Conservation (phyloP, 805 yeast genomes). For the Osmozyma mogii region DNA sequence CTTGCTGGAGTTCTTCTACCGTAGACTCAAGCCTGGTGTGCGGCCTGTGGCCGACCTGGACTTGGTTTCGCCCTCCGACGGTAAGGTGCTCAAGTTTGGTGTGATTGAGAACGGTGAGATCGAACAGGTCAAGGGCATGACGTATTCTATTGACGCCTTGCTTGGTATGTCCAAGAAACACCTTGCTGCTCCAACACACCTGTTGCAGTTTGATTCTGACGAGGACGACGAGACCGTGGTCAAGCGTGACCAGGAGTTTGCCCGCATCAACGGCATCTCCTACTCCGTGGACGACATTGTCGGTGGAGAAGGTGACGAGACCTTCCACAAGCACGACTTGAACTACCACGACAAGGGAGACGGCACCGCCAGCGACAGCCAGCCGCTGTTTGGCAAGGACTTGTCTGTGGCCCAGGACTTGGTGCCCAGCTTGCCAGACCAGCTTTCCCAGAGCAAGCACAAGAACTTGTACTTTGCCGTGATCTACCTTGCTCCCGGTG, state of each 20-base stretch:
- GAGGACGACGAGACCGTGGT: conserved; percentile 35
- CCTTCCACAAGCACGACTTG: conserved; percentile 39
- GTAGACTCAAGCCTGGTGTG: conserved; percentile 67
- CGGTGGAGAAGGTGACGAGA: conserved; percentile 42
- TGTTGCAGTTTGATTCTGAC: conserved; percentile 37
- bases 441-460: conserved; percentile 25
- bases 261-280: conserved; percentile 66
- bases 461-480: conserved; percentile 79
- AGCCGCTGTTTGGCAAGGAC: conserved; percentile 26
- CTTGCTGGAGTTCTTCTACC: conserved; percentile 84
- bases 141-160: conserved; percentile 81
- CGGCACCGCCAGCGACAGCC: conserved; percentile 34
- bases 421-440: conserved; percentile 24
- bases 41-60: conserved; percentile 66
- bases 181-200: conserved; percentile 50
- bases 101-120: conserved; percentile 73
- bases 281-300: conserved; percentile 63
- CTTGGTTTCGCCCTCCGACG: conserved; percentile 89
- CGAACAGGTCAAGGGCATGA: conserved; percentile 96
- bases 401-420: conserved; percentile 35
- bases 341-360: conserved; percentile 63
- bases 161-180: conserved; percentile 54
- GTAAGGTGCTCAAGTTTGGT: conserved; percentile 81
- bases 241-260: conserved; percentile 63
- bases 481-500: conserved; percentile 95